Conservation (phyloP, 169 alveolate genomes). For the Plasmodium vivax region DNA sequence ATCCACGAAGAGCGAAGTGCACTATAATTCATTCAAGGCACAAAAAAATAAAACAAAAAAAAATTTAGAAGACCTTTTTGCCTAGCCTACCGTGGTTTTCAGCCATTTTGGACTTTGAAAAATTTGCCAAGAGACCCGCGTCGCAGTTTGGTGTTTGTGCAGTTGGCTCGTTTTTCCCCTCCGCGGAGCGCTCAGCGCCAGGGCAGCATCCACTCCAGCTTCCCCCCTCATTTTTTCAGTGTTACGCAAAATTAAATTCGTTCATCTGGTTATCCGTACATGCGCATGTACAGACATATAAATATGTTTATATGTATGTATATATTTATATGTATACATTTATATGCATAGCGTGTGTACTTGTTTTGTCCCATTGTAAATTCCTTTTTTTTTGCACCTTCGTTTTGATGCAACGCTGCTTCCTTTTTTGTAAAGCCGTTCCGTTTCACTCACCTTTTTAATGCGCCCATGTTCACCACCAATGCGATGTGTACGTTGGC, state of each 20-base stretch:
- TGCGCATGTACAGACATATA: not conserved
- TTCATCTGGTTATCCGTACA: not conserved
- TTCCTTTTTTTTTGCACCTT: not conserved
- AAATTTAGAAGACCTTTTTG: constrained; percentile 68
- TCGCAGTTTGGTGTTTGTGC: not conserved
- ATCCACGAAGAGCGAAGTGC: constrained; percentile 67
- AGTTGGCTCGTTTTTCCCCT: not conserved
- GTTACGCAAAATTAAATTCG: not conserved
- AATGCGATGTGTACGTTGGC: not conserved
- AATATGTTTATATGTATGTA: too few relatives aligned
- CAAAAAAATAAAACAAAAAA: constrained; percentile 56
- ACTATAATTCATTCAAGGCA: constrained; percentile 23
- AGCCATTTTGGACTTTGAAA: not conserved
- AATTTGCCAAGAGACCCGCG: not conserved
- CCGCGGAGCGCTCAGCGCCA: not conserved
- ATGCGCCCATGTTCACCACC: not conserved
- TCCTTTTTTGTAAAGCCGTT: not conserved
- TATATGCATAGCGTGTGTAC: not conserved
- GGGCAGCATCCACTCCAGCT: not conserved
- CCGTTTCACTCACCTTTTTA: not conserved
- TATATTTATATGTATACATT: too few relatives aligned
- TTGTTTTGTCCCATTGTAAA: not conserved
- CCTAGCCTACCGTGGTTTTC: not conserved
- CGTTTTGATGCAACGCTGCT: not conserved
- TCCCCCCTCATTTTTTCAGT: not conserved